Base-by-base conservation (phyloP, 73 alveolate genomes). In the Durusdinium trenchii region DNA sequence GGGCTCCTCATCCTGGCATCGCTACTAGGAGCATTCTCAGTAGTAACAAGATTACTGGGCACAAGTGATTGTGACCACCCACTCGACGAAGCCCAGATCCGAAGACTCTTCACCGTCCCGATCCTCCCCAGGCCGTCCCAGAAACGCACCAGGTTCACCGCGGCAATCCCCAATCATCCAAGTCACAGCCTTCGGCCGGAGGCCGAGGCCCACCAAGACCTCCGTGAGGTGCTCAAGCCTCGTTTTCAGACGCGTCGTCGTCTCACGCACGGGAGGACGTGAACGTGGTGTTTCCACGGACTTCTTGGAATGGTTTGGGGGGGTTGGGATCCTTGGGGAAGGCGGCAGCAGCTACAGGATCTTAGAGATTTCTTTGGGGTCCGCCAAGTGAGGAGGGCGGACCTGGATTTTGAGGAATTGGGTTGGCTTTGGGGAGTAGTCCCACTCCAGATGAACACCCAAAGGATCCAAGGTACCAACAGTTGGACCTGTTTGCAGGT, bases 191-290 rank as follows among this genome's bases (percentile, higher is more conserved):
- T 47, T 47, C 35, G 46, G 71, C 7, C 36, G 45, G n/a, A 81
- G 54, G 30, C 91, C 71, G 16, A 81, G 69, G 71, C 67, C 67
- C 50, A 81, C 35, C n/a, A 81, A 38, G 16, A 81, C 71, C 35
- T 78, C 89, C 9, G 89, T 20, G 45, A 78, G 30, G 30, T 78
- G 89, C 0, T 78, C 64, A 43, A 30, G 89, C 89, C 89, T n/a
- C n/a, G n/a, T n/a, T n/a, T 78, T n/a, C 84, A 71, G 38, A 20
- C 7, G 18, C 51, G 45, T 0, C 7, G 5, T 51, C 54, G 9
- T 23, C 0, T 60, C 30, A 1, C 73, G 30, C 18, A 57, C 32
- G 32, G 32, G 23, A 57, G 23, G 69, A 23, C 23, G 32, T 23
- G 23, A 57, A 57, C 32, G 69, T 57, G 69, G 12, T 23, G 69